Evolutionary conservation across 352 stramenopile species (phyloP), one percentile per base, ranked within the genome.

Genomic region (Phytophthora brassicae): DNA sequence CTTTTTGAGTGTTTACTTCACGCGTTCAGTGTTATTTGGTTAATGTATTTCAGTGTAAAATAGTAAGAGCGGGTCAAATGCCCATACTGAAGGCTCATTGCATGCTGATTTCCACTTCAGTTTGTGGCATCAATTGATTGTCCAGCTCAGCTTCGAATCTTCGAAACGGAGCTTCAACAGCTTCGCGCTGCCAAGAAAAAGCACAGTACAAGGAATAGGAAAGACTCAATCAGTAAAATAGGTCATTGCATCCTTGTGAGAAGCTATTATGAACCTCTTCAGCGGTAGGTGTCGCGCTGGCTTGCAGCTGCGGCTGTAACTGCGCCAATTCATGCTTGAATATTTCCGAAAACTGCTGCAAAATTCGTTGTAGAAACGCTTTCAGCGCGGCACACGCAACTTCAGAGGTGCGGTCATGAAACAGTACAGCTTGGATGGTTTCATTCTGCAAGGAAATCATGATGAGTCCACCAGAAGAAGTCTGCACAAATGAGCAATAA

Each of bases 401-500:
- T 26, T 89, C 75, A 1, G 71, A 76, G 17, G 75, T 85, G 19
- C 81, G 78, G 44, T 92, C 83, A 54, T 94, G 83, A 53, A 94
- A 94, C 28, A 94, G 70, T 44, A 91, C 84, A 16, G 68, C 81
- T 33, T 92, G 83, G 39, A 90, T 60, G 17, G 47, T 65, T 33
- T 80, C 77, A 45, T 75, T 82, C 49, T 90, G 70, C 35, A 84
- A 71, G 4, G 81, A 83, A n/a, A 88, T 74, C 83, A 94, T 91
- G 50, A 88, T 71, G n/a, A 94, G 65, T 28, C 77, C 75, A 1
- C 68, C 70, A 0, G 72, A 53, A 36, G 75, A 75, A 23, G 72
- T 42, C 79, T 81, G 28, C 35, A 57, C 28, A 31, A 31, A 42
- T 44, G n/a, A 44, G 38, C n/a, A 24, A 13, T 17, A 44, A 44